Evolutionary conservation across 306 rosid genomes (phyloP).

Genomic region (Vicia sativa): DNA sequence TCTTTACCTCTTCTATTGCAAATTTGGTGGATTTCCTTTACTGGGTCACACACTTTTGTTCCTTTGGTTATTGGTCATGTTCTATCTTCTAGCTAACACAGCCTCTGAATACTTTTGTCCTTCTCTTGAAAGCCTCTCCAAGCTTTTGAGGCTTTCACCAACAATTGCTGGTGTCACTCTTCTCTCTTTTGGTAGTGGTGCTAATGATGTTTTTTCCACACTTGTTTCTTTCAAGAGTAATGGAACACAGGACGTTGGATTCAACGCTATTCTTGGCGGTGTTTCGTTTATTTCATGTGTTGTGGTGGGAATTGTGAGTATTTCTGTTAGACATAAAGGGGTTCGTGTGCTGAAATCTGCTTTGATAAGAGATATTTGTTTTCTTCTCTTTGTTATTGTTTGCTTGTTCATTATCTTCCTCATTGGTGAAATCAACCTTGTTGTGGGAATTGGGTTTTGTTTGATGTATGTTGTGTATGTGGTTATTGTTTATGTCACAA

Average conservation of each 20-base stretch:
- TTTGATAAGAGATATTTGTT: constrained; percentile 53
- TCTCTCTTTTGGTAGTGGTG: constrained; percentile 64
- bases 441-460: constrained; percentile 48
- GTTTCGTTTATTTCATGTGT: constrained; percentile 60
- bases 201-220: constrained; percentile 53
- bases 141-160: constrained; percentile 52
- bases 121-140: constrained; percentile 55
- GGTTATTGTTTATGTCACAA: constrained; percentile 43
- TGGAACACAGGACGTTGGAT: constrained; percentile 47
- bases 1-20: constrained; percentile 61
- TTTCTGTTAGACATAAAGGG: constrained; percentile 33
- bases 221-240: constrained; percentile 52
- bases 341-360: constrained; percentile 45
- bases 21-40: constrained; percentile 47
- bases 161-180: constrained; percentile 66
- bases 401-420: constrained; percentile 42
- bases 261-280: constrained; percentile 56
- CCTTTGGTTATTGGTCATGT: constrained; percentile 57
- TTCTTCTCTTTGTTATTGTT: constrained; percentile 49
- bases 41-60: constrained; percentile 48
- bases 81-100: constrained; percentile 54
- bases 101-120: constrained; percentile 65
- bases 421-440: constrained; percentile 45
- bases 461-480: constrained; percentile 55
- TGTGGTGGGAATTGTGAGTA: constrained; percentile 56